Conservation (phyloP, 768 basidiomycete genomes). For the Cubamyces sp. region DNA sequence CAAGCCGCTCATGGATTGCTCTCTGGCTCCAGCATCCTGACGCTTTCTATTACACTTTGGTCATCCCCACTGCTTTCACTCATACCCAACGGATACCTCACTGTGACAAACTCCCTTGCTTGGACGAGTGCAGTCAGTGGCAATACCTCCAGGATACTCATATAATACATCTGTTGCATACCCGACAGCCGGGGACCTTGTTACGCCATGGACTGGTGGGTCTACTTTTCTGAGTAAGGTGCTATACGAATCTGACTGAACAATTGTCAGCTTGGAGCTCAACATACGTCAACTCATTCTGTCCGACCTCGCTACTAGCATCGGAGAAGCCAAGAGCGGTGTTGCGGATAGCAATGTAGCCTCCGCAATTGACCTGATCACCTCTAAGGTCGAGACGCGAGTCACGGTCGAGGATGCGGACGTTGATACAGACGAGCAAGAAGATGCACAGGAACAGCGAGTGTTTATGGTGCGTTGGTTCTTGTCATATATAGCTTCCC, state of each 20-base stretch:
- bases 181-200: no score
- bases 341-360: conserved; percentile 37
- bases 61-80: no score
- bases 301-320: conserved; percentile 68
- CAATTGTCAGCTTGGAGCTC: conserved; percentile 62
- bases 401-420: conserved; percentile 19
- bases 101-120: no score
- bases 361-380: conserved; percentile 59
- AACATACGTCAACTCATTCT: conserved; percentile 78
- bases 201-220: conserved; percentile 22
- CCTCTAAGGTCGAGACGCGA: conserved; percentile 60
- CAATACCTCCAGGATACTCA: no score
- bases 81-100: no score
- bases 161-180: no score
- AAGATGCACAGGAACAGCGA: conserved; percentile 34
- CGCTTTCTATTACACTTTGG: no score
- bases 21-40: no score
- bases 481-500: neutral
- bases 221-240: no score
- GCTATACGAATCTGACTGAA: neutral
- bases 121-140: no score
- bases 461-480: conserved; percentile 67
- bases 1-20: no score
- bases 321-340: conserved; percentile 48
- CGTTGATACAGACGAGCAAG: conserved; percentile 6